Conservation (phyloP, 257 asterid species). For the Scutellaria barbata region DNA sequence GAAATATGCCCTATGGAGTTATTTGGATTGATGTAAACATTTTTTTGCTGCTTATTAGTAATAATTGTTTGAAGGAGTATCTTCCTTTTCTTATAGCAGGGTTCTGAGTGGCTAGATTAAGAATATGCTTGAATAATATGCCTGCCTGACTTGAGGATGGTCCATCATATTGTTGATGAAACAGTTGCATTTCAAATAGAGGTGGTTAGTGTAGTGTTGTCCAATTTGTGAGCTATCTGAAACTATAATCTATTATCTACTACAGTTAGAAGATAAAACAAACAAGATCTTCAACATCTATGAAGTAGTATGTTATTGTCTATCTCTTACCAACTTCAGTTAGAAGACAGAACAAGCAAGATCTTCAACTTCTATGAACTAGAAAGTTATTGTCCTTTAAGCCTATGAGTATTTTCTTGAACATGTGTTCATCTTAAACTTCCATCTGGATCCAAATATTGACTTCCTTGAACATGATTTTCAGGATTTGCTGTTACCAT, state of each 20-base stretch:
- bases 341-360: slow-evolving; percentile 17
- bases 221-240: slow-evolving; percentile 16
- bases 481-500: slow-evolving; percentile 81
- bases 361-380: slow-evolving; percentile 26
- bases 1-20: background rate
- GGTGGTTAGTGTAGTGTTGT: slow-evolving; percentile 9
- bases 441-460: slow-evolving; percentile 7
- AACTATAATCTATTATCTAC: slow-evolving; percentile 21
- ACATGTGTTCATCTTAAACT: background rate
- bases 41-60: background rate
- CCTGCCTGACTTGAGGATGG: slow-evolving; percentile 3
- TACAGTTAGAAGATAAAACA: slow-evolving; percentile 21
- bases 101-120: slow-evolving; percentile 2
- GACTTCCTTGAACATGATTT: slow-evolving; percentile 30
- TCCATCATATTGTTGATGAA: slow-evolving; percentile 1
- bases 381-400: background rate
- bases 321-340: slow-evolving; percentile 22
- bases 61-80: slow-evolving; percentile 3
- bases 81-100: background rate
- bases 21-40: slow-evolving; percentile 7
- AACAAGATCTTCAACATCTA: slow-evolving; percentile 24
- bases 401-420: slow-evolving; percentile 17
- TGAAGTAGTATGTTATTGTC: slow-evolving; percentile 7
- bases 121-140: slow-evolving; percentile 14
- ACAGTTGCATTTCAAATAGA: slow-evolving; percentile 10